Conservation (phyloP, 176 grass and related monocot genomes). For the Otatea glauca region DNA sequence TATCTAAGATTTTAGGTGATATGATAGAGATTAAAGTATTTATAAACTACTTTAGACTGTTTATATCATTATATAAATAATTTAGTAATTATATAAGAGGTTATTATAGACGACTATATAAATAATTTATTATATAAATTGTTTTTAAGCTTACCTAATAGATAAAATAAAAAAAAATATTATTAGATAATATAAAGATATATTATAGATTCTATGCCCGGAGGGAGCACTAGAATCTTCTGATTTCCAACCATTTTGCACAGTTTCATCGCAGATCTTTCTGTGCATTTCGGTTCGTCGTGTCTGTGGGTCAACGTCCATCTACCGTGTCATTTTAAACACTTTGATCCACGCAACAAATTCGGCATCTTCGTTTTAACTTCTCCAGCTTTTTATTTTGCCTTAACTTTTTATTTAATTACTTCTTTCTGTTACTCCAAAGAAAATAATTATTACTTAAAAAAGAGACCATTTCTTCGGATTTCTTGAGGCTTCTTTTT, state of each 20-base stretch:
- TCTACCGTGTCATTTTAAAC: neutral
- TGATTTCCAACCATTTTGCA: neutral
- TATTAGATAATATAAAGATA: no score
- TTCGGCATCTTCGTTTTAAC: slow-evolving; percentile 4
- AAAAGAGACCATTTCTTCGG: neutral
- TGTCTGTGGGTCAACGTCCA: slow-evolving; percentile 24
- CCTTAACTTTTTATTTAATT: neutral
- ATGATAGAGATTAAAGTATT: no score
- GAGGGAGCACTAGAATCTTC: slow-evolving; percentile 3
- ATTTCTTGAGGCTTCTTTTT: neutral
- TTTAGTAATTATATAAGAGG: no score
- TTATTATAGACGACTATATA: no score
- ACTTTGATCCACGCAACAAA: slow-evolving; percentile 1
- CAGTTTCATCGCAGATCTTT: neutral
- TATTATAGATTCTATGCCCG: no score
- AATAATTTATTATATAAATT: no score
- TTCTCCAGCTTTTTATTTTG: neutral
- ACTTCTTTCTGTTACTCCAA: neutral
- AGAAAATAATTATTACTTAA: neutral
- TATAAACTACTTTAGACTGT: no score
- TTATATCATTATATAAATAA: no score
- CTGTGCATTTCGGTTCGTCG: neutral
- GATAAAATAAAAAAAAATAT: no score
- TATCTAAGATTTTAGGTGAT: no score
- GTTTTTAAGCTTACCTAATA: no score